Evolutionary conservation across 768 basidiomycete species (phyloP), one percentile per base, ranked within the genome.

Genomic region (Cystoderma amianthinum): DNA sequence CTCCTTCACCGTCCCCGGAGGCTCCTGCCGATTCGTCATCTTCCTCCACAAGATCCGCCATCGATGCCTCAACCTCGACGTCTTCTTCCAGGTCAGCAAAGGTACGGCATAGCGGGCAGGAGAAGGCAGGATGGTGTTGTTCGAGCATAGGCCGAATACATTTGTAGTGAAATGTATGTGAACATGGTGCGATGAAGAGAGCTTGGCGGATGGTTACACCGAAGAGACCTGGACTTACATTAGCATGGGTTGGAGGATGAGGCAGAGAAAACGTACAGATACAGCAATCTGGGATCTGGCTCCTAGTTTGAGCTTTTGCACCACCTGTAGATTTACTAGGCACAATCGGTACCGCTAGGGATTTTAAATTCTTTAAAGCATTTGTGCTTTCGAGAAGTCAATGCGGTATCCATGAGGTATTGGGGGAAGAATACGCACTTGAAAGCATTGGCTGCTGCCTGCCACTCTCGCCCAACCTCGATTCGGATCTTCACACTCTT

Each of bases 111-210:
- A 99, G 76, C 0, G 95, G 95, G 54, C 95, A 99, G 11, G 81
- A 87, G 66, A 98, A 99, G 4, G 88, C 86, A 0, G 94, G 90
- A 51, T 93, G 81, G 61, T 97, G 91, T n/a, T 75, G 63, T 49
- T 88, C 77, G 32, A 97, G 72, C 9, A 98, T 72, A 1, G 94
- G 95, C 1, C 92, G 78, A 45, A 99, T 93, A 60, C 95, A 97
- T 62, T 97, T 98, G 77, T 89, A 92, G 65, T 93, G 90, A 69
- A 89, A 91, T 0, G 92, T 83, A 60, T 99, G 95, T 1, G 90
- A 93, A 63, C 95, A 99, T 0, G 95, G 95, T 20, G 95, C 92
- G 56, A 99, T 94, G 69, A 99, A 97, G 36, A 98, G 78, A 0
- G 92, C 87, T 62, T 99, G 95, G 47, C 84, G 88, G 58, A 97